These are phyloP conservation scores for Nephromyces sp. DNA, from an alignment of 169 alveolate species.

Conservation along the genomic window DNA sequence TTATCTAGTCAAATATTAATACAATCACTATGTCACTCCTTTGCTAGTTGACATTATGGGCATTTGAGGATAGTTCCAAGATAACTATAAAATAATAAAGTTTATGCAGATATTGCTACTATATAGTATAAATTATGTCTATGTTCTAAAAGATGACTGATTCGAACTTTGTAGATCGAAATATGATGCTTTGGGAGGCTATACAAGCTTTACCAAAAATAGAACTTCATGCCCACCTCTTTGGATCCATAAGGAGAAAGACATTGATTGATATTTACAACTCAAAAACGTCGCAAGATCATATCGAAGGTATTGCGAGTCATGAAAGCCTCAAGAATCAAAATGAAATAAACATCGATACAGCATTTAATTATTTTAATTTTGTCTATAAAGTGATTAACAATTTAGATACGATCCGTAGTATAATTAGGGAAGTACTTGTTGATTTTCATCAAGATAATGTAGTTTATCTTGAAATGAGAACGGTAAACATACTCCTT, in stretches of 20 bases:
- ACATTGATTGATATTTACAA: not conserved
- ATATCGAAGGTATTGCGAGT: not conserved
- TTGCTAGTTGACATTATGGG: too few relatives aligned
- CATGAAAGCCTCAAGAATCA: not conserved
- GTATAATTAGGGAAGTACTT: not conserved
- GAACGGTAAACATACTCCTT: not conserved
- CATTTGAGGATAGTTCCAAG: too few relatives aligned
- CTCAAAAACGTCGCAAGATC: not conserved
- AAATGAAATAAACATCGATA: not conserved
- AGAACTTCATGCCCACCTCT: not conserved
- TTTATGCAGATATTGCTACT: too few relatives aligned
- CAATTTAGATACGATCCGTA: not conserved
- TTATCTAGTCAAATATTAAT: too few relatives aligned
- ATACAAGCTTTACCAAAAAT: not conserved
- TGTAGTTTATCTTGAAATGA: not conserved
- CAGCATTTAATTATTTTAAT: not conserved
- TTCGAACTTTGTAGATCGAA: too few relatives aligned
- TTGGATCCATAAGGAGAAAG: not conserved
- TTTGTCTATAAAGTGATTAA: not conserved
- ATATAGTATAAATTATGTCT: too few relatives aligned
- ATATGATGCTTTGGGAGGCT: too few relatives aligned
- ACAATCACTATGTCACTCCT: too few relatives aligned
- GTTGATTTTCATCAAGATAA: not conserved
- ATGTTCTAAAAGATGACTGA: too few relatives aligned
- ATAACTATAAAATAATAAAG: too few relatives aligned